Conservation (phyloP, 2,329 filamentous ascomycete species). For the Sporothrix globosa region DNA sequence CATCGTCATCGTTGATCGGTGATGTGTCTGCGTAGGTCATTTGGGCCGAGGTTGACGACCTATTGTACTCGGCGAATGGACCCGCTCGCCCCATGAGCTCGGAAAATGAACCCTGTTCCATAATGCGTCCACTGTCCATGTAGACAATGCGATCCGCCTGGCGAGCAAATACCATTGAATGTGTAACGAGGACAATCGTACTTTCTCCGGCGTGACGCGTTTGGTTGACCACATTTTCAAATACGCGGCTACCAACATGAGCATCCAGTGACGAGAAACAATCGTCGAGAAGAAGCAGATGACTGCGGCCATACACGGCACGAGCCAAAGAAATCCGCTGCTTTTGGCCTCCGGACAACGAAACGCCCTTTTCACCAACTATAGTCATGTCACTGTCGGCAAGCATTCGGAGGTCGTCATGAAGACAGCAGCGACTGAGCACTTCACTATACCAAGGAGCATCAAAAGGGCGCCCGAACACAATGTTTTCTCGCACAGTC, state of each 20-base stretch:
- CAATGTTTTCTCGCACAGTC: slow-evolving; percentile 51
- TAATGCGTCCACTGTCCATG: slow-evolving; percentile 67
- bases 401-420: slow-evolving; percentile 81
- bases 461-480: slow-evolving; percentile 59
- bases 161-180: slow-evolving; percentile 61
- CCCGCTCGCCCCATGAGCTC: slow-evolving; percentile 49
- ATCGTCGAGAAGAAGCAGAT: slow-evolving; percentile 61
- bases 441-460: slow-evolving; percentile 79
- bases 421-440: slow-evolving; percentile 79
- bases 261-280: slow-evolving; percentile 62
- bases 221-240: slow-evolving; percentile 61
- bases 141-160: slow-evolving; percentile 67
- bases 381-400: slow-evolving; percentile 69
- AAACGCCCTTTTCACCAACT: slow-evolving; percentile 67
- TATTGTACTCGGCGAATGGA: not conserved
- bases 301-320: slow-evolving; percentile 56
- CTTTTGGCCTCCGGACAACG: slow-evolving; percentile 49
- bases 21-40: not conserved
- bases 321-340: slow-evolving; percentile 57
- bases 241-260: slow-evolving; percentile 61
- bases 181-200: slow-evolving; percentile 39
- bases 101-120: slow-evolving; percentile 65
- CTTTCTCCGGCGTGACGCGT: slow-evolving; percentile 29
- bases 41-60: not conserved
- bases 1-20: not conserved